Evolutionary conservation across 2,329 filamentous ascomycete genomes (phyloP).

Genomic region (Rhynchosporium secalis): DNA sequence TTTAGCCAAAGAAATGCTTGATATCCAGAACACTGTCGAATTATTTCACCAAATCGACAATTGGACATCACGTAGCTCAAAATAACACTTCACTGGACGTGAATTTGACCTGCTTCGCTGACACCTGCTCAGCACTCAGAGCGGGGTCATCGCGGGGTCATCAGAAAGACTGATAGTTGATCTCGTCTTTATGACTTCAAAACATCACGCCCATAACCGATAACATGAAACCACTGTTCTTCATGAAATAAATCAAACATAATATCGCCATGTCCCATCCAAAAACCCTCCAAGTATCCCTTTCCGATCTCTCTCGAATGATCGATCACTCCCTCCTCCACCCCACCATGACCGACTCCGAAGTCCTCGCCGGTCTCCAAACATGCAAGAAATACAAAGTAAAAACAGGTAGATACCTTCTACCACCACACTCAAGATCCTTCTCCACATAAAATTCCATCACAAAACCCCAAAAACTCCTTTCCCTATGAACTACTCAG

Average conservation of each 20-base stretch:
- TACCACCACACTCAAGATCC: too few relatives aligned
- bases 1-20: too few relatives aligned
- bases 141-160: neutral
- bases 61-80: too few relatives aligned
- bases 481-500: neutral
- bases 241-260: neutral
- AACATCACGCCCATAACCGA: neutral
- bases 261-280: constrained; percentile 11
- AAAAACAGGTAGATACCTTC: constrained; percentile 42
- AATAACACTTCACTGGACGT: neutral
- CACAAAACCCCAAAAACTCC: neutral
- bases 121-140: neutral
- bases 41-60: too few relatives aligned
- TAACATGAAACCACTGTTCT: neutral
- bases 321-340: constrained; percentile 64
- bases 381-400: constrained; percentile 51
- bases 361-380: constrained; percentile 51
- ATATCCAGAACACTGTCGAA: too few relatives aligned
- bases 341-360: constrained; percentile 59
- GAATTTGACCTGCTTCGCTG: neutral
- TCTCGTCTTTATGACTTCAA: neutral
- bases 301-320: constrained; percentile 51
- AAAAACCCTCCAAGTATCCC: constrained; percentile 44
- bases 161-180: neutral
- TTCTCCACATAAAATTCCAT: neutral